Percentiles rank a stretch among this genome's conserved stretches.
Evolutionary conservation across 2,329 filamentous ascomycete genomes (phyloP).

Genomic region (Fusarium sp.): DNA sequence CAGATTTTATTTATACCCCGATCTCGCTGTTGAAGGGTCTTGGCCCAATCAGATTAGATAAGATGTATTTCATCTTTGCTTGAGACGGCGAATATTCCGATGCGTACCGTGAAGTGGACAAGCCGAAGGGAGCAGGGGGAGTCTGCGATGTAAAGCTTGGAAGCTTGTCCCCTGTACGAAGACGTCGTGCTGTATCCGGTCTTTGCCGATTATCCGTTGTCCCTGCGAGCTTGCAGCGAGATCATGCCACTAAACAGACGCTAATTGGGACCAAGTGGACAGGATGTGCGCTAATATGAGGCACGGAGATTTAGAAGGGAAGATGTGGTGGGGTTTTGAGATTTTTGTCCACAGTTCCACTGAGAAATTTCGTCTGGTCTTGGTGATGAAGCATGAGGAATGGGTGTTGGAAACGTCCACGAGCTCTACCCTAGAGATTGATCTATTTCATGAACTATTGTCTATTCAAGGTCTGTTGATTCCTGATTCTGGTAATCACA

Average conservation of each 20-base stretch:
- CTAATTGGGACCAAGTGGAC: constrained; percentile 1
- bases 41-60: constrained; percentile 38
- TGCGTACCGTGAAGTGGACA: constrained; percentile 4
- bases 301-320: constrained; percentile 6
- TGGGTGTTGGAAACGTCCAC: not conserved
- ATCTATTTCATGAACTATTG: too few relatives aligned
- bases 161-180: not conserved
- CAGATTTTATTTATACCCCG: constrained; percentile 44
- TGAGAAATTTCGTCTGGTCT: not conserved
- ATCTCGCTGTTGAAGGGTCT: constrained; percentile 16
- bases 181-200: not conserved
- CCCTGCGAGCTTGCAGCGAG: constrained; percentile 9
- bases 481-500: not conserved
- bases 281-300: constrained; percentile 7
- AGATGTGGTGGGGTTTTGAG: constrained; percentile 7
- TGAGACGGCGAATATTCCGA: constrained; percentile 16
- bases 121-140: constrained; percentile 20
- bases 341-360: not conserved
- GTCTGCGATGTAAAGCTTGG: constrained; percentile 27
- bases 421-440: not conserved
- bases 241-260: constrained; percentile 14
- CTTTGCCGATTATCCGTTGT: constrained; percentile 33
- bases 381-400: not conserved
- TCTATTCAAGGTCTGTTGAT: not conserved
- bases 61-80: constrained; percentile 5